A percentile compares a stretch with the other conserved stretches of the same genome.
These are phyloP conservation scores for Tagetes erecta DNA, from an alignment of 129 eudicot species.

Conservation along the genomic window DNA sequence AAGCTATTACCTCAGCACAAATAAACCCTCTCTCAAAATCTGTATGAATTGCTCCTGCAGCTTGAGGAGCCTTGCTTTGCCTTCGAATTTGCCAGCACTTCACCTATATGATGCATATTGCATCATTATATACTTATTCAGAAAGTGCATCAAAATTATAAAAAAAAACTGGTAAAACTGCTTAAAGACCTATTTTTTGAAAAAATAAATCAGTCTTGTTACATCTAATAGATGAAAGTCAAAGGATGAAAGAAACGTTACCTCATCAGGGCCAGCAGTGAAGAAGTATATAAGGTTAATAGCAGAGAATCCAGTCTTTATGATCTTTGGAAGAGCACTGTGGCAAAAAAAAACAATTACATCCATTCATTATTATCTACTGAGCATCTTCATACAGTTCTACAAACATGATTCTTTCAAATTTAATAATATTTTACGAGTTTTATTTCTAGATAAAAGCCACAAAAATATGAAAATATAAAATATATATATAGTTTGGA, in stretches of 20 bases:
- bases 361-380: neutral
- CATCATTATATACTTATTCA: slow-evolving; percentile 2
- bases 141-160: neutral
- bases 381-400: slow-evolving; percentile 16
- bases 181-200: neutral
- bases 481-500: neutral
- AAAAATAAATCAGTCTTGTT: slow-evolving; percentile 2
- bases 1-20: slow-evolving; percentile 79
- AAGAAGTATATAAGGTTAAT: slow-evolving; percentile 90
- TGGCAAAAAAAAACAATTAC: slow-evolving; percentile 20
- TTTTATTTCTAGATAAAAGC: neutral
- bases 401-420: neutral
- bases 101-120: slow-evolving; percentile 47
- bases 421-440: neutral
- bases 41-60: slow-evolving; percentile 97
- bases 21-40: slow-evolving; percentile 97
- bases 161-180: neutral
- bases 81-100: slow-evolving; percentile 98
- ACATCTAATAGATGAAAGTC: neutral
- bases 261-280: slow-evolving; percentile 99
- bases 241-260: slow-evolving; percentile 22
- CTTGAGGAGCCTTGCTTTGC: slow-evolving; percentile 97
- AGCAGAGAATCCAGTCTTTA: slow-evolving; percentile 96
- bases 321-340: slow-evolving; percentile 95
- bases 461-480: neutral